Conservation (phyloP, 148 eudicot genomes). For the Vaccinium myrtillus region DNA sequence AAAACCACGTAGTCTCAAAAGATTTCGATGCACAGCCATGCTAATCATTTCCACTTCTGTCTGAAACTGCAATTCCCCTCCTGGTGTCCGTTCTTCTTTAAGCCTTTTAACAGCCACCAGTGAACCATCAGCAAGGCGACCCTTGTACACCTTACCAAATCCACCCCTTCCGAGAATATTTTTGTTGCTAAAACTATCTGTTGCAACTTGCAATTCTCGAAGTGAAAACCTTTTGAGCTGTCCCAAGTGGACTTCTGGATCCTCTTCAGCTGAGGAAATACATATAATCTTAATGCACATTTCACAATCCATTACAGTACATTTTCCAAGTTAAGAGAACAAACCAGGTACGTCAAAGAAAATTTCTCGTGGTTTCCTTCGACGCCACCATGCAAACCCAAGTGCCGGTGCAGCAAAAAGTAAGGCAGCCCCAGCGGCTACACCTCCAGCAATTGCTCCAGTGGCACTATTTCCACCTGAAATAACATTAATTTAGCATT, state of each 20-base stretch:
- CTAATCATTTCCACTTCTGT: conserved; percentile 65
- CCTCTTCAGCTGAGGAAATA: conserved; percentile 46
- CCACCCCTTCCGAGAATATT: conserved; percentile 58
- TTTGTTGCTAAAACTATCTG: conserved; percentile 47
- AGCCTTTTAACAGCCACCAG: conserved; percentile 52
- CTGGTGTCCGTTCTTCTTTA: conserved; percentile 48
- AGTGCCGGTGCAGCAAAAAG: conserved; percentile 50
- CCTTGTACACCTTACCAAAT: conserved; percentile 54
- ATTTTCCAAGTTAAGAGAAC: conserved; percentile 7
- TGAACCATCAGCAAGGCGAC: conserved; percentile 53
- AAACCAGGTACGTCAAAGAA: conserved; percentile 61
- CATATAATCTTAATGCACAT: background rate
- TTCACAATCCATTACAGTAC: background rate
- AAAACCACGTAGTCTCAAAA: conserved; percentile 47
- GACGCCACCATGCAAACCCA: conserved; percentile 42
- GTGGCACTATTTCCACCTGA: conserved; percentile 44
- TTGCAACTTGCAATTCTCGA: conserved; percentile 47
- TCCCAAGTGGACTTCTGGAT: conserved; percentile 52
- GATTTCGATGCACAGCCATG: conserved; percentile 50
- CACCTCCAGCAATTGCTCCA: conserved; percentile 55
- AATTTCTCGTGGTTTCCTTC: conserved; percentile 44
- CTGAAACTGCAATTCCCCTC: conserved; percentile 51
- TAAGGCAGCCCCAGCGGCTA: conserved; percentile 55
- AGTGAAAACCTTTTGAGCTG: conserved; percentile 53
- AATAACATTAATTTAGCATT: background rate